Conservation (phyloP, 371 early-diverging fungal genomes). For the Parasitella parasitica region DNA sequence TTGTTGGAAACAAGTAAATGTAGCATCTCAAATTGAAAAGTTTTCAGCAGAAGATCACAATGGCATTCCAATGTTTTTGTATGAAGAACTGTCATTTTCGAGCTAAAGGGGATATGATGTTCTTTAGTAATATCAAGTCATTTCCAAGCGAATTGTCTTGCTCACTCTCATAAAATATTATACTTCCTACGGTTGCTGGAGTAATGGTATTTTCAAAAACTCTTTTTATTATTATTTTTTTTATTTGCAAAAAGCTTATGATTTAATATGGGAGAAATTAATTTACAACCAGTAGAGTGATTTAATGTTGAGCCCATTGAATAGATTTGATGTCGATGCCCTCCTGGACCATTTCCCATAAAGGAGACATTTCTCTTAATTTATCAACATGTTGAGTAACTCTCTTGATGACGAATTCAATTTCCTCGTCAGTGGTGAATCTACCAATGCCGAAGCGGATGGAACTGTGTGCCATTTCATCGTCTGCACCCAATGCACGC, state of each 20-base stretch:
- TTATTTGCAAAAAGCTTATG: not conserved
- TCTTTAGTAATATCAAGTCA: too few relatives aligned
- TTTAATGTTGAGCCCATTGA: conserved; percentile 89
- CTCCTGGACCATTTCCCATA: conserved; percentile 99
- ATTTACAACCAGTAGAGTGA: not conserved
- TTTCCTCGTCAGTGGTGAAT: conserved; percentile 97
- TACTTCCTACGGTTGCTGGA: too few relatives aligned
- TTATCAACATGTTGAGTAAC: conserved; percentile 91
- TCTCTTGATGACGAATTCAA: conserved; percentile 88
- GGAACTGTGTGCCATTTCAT: conserved; percentile 98
- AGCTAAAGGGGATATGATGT: too few relatives aligned
- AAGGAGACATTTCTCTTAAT: conserved; percentile 97
- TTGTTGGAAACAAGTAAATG: too few relatives aligned
- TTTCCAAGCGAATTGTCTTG: too few relatives aligned
- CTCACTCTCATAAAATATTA: too few relatives aligned
- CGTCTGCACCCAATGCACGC: conserved; percentile 97
- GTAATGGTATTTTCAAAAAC: too few relatives aligned
- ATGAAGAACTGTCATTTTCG: too few relatives aligned
- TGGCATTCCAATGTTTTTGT: too few relatives aligned
- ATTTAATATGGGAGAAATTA: not conserved
- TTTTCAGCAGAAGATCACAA: too few relatives aligned
- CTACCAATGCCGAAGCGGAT: conserved; percentile 99
- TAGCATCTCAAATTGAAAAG: too few relatives aligned
- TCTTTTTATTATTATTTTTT: not conserved
- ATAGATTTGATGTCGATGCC: conserved; percentile 92